Base-by-base conservation (phyloP, 2,329 filamentous ascomycete genomes). In the Fusarium sp. region DNA sequence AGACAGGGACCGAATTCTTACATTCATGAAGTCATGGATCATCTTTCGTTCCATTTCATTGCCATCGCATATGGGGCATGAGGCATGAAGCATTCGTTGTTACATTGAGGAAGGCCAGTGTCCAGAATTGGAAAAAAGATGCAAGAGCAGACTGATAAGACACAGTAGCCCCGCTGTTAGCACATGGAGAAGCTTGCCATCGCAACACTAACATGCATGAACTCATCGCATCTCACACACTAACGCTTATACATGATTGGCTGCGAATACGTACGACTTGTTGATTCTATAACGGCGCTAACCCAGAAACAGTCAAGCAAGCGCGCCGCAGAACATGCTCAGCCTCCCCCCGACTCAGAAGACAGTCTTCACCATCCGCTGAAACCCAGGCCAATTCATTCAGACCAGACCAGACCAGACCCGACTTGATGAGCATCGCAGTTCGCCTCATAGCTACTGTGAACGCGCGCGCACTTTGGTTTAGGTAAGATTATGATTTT, bases 361-460 rank as follows among this genome's bases (percentile, higher is more conserved):
- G 66, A 66, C 66, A 59, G 73, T 75, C 72, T 75, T 76, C 71
- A 70, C 66, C 68, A 62, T 70, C 65, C 64, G 68, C 73, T 73
- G 73, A 75, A 74, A 75, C 74, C 70, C 71, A 76, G 73, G 70
- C 75, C 68, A 76, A 73, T 72, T 69, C 73, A 47, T 57, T 55
- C 55, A 57, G 55, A 57, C 39, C 32, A 27, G 51, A 57, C 37
- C 55, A 57, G 55, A 57, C 39, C 32, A 19, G 51, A 57, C 37
- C 44, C 33, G 44, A 64, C 59, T 58, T 71, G 73, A 75, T 64
- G 72, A 74, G 68, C 67, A 74, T 71, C 65, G 69, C 72, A 73
- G 72, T 74, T 70, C 62, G 74, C 73, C 68, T 64, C 64, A 47
- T 59, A 71, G 59, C 52, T 49, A 62, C 62, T 54, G 52, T 68